Base-by-base conservation (phyloP, 441 rosid species). In the Aquilaria agallochum region DNA sequence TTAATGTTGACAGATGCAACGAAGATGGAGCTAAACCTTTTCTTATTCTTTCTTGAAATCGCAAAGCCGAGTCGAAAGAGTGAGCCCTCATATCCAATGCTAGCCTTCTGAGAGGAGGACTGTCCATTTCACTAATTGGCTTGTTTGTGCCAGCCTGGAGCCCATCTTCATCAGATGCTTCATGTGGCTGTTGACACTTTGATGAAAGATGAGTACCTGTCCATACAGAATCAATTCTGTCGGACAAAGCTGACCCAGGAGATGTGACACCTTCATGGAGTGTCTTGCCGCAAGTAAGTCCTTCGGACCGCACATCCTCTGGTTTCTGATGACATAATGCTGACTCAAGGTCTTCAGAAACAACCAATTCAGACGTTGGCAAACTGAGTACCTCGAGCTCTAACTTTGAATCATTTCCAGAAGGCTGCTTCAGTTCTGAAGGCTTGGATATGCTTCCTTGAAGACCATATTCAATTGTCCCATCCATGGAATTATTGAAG, bases 211-310 rank as follows among this genome's bases (percentile, higher is more conserved):
- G 85, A 31, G 92, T 88, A 51, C 99, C 98, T 0, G 86, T 79
- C 99, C 99, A 95, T 13, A 95, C 95, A 12, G 92, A 90, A 78
- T 95, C 99, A 71, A 95, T 95, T 73, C 85, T 82, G 71, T 85
- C 96, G 5, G 96, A 92, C 30, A 95, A 73, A 70, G 76, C 77
- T 32, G 98, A 81, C 20, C 70, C 76, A 52, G 84, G 76, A 45
- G 86, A 80, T 14, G 82, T 66, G 48, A 63, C 31, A 53, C 67
- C 65, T 32, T 62, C 74, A 2, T 13, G 56, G 46, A 58, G 56
- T 64, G 65, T 50, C 42, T 68, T 72, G 56, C 60, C 63, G 62
- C n/a, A 55, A 64, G 57, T 65, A 68, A 71, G 66, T 47, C 65
- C 76, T 55, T 82, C 84, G 40, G 83, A 76, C 59, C 74, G 86